Conservation (phyloP, 805 yeast species). For the Sugiyamaella boreocaroliniensis region DNA sequence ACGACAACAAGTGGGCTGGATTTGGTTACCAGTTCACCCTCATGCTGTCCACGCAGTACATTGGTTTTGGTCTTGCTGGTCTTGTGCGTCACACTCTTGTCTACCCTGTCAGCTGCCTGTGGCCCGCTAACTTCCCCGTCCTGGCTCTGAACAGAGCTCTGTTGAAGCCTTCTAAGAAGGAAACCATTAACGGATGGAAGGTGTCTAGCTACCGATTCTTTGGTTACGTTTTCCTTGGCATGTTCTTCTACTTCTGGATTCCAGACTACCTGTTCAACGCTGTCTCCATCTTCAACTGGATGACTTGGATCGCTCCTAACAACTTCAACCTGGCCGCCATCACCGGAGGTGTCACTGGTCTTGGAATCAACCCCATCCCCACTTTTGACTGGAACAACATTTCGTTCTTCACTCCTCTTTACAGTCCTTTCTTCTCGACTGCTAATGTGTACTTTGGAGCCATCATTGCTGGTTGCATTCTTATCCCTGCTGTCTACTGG, state of each 20-base stretch:
- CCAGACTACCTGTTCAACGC: constrained; percentile 56
- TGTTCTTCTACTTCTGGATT: constrained; percentile 50
- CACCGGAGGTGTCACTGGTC: constrained; percentile 44
- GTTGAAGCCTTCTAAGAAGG: constrained; percentile 20
- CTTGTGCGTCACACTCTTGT: constrained; percentile 45
- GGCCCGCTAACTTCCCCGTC: constrained; percentile 52
- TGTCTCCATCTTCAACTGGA: constrained; percentile 50
- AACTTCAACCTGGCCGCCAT: constrained; percentile 46
- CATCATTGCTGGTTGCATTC: constrained; percentile 38
- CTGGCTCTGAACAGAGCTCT: constrained; percentile 48
- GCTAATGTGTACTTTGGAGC: constrained; percentile 34
- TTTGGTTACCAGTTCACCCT: constrained; percentile 42
- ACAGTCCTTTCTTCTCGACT: constrained; percentile 39
- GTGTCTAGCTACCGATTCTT: constrained; percentile 45
- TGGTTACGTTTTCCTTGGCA: constrained; percentile 30
- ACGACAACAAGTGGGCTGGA: constrained; percentile 27
- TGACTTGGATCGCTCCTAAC: constrained; percentile 53
- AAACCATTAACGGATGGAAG: constrained; percentile 44
- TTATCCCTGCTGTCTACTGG: constrained; percentile 43
- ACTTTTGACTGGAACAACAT: constrained; percentile 40
- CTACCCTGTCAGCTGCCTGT: constrained; percentile 38
- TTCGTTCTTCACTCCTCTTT: constrained; percentile 36
- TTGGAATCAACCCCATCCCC: constrained; percentile 42
- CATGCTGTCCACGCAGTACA: constrained; percentile 42
- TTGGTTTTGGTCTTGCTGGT: constrained; percentile 51